Conservation (phyloP, 2,329 filamentous ascomycete species). For the Sclerotinia subarctica region DNA sequence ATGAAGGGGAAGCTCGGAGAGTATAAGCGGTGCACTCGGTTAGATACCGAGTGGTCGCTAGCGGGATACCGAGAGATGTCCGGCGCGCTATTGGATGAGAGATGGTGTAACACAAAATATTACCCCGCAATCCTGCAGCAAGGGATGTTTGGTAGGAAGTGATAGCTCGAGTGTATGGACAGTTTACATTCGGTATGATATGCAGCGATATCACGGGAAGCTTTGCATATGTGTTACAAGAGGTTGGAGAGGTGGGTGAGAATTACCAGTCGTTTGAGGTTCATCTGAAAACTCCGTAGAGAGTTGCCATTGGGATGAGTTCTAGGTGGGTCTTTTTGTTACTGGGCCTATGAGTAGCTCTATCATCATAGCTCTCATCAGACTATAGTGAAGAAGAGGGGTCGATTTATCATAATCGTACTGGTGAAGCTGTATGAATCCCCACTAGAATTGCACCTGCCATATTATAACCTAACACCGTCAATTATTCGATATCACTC, state of each 20-base stretch:
- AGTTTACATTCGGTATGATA: too few species aligned
- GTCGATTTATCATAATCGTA: too few species aligned
- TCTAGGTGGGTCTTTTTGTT: neutral
- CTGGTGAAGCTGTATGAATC: too few species aligned
- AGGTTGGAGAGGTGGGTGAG: neutral
- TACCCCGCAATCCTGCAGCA: conserved; percentile 8
- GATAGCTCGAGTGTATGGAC: neutral
- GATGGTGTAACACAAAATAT: neutral
- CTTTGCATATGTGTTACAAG: neutral
- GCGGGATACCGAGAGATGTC: conserved; percentile 8
- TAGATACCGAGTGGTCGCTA: conserved; percentile 3
- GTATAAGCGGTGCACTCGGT: neutral
- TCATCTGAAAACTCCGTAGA: neutral
- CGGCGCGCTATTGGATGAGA: neutral
- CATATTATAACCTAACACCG: too few species aligned
- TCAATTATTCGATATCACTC: neutral
- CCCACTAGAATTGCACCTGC: too few species aligned
- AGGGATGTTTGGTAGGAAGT: neutral
- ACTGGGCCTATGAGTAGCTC: neutral
- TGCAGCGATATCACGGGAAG: neutral
- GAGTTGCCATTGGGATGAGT: neutral
- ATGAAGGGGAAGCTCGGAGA: conserved; percentile 14
- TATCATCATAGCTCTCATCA: neutral
- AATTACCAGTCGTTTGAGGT: neutral
- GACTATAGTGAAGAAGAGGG: too few species aligned